phyloP scores from a whole-genome alignment of 2,329 filamentous ascomycete species.

The Drechslerella stenobrocha region DNA sequence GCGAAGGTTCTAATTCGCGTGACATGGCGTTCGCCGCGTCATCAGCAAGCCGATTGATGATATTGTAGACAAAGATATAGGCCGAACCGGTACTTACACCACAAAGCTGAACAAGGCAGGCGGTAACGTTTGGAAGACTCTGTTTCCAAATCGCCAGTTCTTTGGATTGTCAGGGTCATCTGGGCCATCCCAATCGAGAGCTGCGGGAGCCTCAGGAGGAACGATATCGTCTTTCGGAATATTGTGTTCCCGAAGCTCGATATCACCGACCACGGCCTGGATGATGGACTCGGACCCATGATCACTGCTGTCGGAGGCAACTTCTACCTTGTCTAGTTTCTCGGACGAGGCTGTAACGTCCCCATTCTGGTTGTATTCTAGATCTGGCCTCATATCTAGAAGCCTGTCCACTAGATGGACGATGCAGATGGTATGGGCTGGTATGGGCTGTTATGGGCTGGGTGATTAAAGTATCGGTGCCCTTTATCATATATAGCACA shows the following conservation, averaged over 20 bases:
- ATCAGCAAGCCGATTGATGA: background rate
- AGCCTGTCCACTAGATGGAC: background rate
- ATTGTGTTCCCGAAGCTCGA: conserved; percentile 20
- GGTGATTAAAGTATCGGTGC: too few species aligned
- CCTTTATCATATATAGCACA: too few species aligned
- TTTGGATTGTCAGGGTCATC: conserved; percentile 56
- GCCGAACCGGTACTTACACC: conserved; percentile 53
- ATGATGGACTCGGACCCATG: conserved; percentile 10
- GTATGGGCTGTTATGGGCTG: background rate
- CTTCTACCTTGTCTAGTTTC: conserved; percentile 17
- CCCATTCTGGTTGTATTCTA: too few species aligned
- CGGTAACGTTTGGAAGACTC: conserved; percentile 54
- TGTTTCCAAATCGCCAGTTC: conserved; percentile 55
- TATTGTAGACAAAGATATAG: too few species aligned
- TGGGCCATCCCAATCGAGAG: conserved; percentile 54
- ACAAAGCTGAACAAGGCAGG: conserved; percentile 55
- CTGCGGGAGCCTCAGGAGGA: conserved; percentile 2
- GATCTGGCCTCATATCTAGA: conserved; percentile 6
- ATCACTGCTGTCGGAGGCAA: conserved; percentile 24
- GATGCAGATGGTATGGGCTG: background rate
- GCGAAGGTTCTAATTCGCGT: conserved; percentile 46
- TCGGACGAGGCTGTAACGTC: background rate
- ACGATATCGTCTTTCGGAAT: background rate
- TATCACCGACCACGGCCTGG: conserved; percentile 8
- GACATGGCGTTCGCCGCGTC: background rate